These are phyloP conservation scores for Jackrogersella multiformis DNA, from an alignment of 495 filamentous ascomycete genomes.

Conservation along the genomic window DNA sequence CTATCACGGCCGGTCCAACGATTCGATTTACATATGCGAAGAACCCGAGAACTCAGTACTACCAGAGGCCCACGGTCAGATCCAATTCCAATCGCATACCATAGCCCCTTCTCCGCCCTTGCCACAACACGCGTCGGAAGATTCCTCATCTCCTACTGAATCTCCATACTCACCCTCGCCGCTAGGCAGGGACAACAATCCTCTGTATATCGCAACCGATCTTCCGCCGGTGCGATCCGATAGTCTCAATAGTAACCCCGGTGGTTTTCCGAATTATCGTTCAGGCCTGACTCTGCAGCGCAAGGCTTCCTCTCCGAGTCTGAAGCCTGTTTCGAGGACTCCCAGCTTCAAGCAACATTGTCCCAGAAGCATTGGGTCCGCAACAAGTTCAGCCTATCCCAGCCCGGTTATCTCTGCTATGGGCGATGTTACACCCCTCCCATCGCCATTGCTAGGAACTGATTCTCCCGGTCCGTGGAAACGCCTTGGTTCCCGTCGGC, in stretches of 20 bases:
- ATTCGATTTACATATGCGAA: slow-evolving; percentile 30
- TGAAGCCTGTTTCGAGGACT: slow-evolving; percentile 56
- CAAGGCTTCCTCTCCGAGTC: slow-evolving; percentile 53
- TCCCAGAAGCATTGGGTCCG: slow-evolving; percentile 52
- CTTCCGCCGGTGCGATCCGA: slow-evolving; percentile 41
- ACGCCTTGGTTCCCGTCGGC: slow-evolving; percentile 54
- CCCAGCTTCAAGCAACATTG: slow-evolving; percentile 57
- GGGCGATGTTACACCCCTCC: slow-evolving; percentile 90
- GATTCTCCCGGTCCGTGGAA: slow-evolving; percentile 81
- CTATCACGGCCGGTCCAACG: slow-evolving; percentile 28
- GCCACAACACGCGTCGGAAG: slow-evolving; percentile 22
- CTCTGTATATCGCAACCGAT: slow-evolving; percentile 52
- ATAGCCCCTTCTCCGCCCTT: slow-evolving; percentile 43
- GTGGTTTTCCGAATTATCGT: slow-evolving; percentile 42
- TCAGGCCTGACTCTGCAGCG: slow-evolving; percentile 45
- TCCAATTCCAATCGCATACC: slow-evolving; percentile 44
- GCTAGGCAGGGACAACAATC: slow-evolving; percentile 27
- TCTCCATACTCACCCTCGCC: slow-evolving; percentile 36
- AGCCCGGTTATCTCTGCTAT: slow-evolving; percentile 80
- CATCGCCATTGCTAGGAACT: slow-evolving; percentile 79
- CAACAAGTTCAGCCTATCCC: slow-evolving; percentile 54
- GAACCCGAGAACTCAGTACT: slow-evolving; percentile 30
- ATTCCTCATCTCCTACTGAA: slow-evolving; percentile 24
- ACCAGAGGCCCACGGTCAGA: slow-evolving; percentile 23
- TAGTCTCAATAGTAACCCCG: slow-evolving; percentile 38